phyloP scores from a whole-genome alignment of 2,329 filamentous ascomycete species.

The Tricladium varicosporioides region DNA sequence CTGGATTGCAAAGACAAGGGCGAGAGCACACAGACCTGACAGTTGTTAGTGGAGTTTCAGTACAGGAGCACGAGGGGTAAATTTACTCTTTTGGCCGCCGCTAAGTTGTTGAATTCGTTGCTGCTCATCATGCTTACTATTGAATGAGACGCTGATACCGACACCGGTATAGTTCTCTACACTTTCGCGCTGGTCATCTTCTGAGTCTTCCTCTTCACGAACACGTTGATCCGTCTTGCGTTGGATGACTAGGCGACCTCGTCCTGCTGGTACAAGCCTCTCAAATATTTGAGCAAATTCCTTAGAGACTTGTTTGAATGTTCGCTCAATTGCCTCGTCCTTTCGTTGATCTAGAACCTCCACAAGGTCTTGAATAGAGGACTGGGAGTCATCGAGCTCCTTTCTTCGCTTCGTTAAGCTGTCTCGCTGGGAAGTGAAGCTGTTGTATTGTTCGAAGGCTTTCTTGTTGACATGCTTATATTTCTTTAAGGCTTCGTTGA shows the following conservation, averaged over 20 bases:
- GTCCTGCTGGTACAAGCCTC: constrained; percentile 89
- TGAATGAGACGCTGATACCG: constrained; percentile 96
- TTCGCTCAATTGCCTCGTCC: constrained; percentile 96
- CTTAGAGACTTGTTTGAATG: constrained; percentile 94
- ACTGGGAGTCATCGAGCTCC: constrained; percentile 83
- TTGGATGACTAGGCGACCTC: constrained; percentile 89
- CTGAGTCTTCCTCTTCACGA: constrained; percentile 65
- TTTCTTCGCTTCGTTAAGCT: constrained; percentile 78
- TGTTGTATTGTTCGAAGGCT: constrained; percentile 98
- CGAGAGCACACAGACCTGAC: constrained; percentile 87
- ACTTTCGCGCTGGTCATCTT: constrained; percentile 62
- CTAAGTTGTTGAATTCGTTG: constrained; percentile 96
- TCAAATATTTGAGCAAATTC: constrained; percentile 94
- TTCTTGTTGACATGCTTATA: constrained; percentile 99
- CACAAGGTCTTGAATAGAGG: constrained; percentile 88
- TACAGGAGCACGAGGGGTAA: neutral
- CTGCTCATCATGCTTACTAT: constrained; percentile 97
- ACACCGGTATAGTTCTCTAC: constrained; percentile 97
- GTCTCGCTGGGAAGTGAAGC: constrained; percentile 90
- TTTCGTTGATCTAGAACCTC: constrained; percentile 91
- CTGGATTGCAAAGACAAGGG: constrained; percentile 97
- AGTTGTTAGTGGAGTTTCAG: constrained; percentile 18
- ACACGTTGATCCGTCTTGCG: constrained; percentile 74
- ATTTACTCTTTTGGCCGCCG: constrained; percentile 91
- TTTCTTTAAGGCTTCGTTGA: constrained; percentile 91